These are phyloP conservation scores for Chiua virens DNA, from an alignment of 768 basidiomycete species.

Conservation along the genomic window DNA sequence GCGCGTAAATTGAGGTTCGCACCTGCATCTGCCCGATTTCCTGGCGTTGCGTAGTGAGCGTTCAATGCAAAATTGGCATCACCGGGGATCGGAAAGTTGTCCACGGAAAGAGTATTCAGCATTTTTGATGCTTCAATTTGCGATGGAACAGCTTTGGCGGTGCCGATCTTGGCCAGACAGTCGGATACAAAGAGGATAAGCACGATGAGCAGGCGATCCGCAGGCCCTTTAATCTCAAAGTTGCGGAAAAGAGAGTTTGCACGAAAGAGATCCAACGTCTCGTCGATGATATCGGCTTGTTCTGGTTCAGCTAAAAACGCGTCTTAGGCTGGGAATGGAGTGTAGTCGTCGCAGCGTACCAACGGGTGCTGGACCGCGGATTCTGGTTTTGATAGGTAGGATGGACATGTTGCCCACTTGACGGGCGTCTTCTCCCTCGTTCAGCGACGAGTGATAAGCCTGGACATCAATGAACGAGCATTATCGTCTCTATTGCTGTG, in stretches of 20 bases:
- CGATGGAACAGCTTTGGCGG: conserved; percentile 61
- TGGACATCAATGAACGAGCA: conserved; percentile 29
- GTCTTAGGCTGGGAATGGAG: conserved; percentile 12
- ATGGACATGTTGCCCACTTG: conserved; percentile 89
- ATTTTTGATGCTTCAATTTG: conserved; percentile 86
- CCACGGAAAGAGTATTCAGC: conserved; percentile 90
- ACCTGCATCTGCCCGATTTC: conserved; percentile 81
- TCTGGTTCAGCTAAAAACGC: conserved; percentile 65
- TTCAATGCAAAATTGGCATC: conserved; percentile 95
- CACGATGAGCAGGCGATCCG: conserved; percentile 93
- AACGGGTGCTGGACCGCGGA: conserved; percentile 89
- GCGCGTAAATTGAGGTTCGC: conserved; percentile 19
- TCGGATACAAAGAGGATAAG: conserved; percentile 98
- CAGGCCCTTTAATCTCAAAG: conserved; percentile 98
- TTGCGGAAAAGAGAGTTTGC: conserved; percentile 99
- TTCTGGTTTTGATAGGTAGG: conserved; percentile 86
- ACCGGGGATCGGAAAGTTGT: conserved; percentile 91
- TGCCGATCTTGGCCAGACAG: conserved; percentile 88
- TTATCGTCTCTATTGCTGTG: conserved; percentile 2
- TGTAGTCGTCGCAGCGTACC: conserved; percentile 42
- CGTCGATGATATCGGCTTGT: conserved; percentile 89
- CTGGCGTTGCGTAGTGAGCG: conserved; percentile 83
- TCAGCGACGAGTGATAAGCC: conserved; percentile 97
- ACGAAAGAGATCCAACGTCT: conserved; percentile 94
- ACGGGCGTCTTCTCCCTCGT: conserved; percentile 77